These are phyloP conservation scores for Cercis canadensis DNA, from an alignment of 306 rosid genomes.

Conservation along the genomic window DNA sequence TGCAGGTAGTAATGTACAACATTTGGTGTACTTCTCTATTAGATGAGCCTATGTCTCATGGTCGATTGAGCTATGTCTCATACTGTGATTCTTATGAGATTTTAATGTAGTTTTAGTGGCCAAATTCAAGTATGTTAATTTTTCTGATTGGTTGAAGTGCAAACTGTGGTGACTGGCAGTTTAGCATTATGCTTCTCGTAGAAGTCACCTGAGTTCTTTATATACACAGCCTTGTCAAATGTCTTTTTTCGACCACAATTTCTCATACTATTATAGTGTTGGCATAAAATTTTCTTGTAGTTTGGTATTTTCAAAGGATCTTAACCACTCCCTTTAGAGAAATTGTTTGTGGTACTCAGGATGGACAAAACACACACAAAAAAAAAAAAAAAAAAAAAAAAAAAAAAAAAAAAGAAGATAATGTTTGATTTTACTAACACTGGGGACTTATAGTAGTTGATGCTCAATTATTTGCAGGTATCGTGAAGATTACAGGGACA, in stretches of 20 bases:
- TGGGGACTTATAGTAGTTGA: constrained; percentile 2
- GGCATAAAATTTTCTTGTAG: neutral
- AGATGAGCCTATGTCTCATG: neutral
- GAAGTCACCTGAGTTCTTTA: neutral
- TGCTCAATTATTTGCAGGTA: constrained; percentile 41
- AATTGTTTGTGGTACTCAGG: neutral
- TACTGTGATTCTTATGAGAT: neutral
- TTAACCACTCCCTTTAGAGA: neutral
- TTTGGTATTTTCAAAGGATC: neutral
- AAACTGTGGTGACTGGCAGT: neutral
- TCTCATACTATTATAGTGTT: neutral
- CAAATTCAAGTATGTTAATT: neutral
- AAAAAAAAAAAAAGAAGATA: too few relatives aligned
- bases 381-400: too few relatives aligned
- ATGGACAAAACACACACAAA: too few relatives aligned
- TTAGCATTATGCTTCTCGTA: neutral
- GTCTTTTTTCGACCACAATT: neutral
- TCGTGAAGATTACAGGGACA: constrained; percentile 66
- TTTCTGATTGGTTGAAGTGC: neutral
- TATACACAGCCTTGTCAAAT: neutral
- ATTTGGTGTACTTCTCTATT: too few relatives aligned
- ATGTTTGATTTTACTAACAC: neutral
- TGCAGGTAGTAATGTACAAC: neutral
- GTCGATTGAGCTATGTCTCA: neutral
- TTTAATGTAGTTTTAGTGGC: neutral